Evolutionary conservation across 2,329 filamentous ascomycete genomes (phyloP).

Genomic region (Mariannaea sp.): DNA sequence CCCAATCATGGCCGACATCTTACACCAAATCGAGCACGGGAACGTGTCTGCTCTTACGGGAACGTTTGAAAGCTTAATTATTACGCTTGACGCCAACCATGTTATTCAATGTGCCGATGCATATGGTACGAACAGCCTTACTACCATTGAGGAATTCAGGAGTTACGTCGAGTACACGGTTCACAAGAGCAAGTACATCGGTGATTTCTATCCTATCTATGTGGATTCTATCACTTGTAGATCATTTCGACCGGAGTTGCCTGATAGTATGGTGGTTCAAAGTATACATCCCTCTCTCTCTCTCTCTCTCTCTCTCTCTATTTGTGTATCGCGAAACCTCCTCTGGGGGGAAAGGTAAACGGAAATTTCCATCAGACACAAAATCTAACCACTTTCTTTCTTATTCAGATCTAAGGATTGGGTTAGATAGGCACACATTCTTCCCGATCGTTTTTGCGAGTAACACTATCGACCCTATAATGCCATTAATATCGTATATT

Average conservation of each 20-base stretch:
- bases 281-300: slow-evolving; percentile 22
- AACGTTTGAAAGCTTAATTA: slow-evolving; percentile 16
- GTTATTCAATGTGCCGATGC: slow-evolving; percentile 40
- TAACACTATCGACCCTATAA: slow-evolving; percentile 47
- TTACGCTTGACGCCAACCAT: slow-evolving; percentile 25
- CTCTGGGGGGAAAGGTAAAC: not conserved
- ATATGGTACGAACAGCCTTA: slow-evolving; percentile 37
- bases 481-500: slow-evolving; percentile 43
- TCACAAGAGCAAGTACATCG: slow-evolving; percentile 41
- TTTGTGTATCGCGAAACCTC: not conserved
- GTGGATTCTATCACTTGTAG: slow-evolving; percentile 35
- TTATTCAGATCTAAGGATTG: slow-evolving; percentile 28
- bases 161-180: slow-evolving; percentile 31
- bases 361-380: not conserved
- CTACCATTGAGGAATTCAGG: slow-evolving; percentile 31
- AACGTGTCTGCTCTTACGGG: slow-evolving; percentile 36
- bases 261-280: slow-evolving; percentile 38
- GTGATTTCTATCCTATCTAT: slow-evolving; percentile 39
- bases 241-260: slow-evolving; percentile 33
- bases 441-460: slow-evolving; percentile 47
- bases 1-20: slow-evolving; percentile 35
- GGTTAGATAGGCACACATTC: slow-evolving; percentile 32
- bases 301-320: not conserved
- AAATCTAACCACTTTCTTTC: slow-evolving; percentile 12
- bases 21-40: slow-evolving; percentile 37